Percentiles rank a stretch among this genome's conserved stretches.
Evolutionary conservation across 345 rosid genomes (phyloP).

Genomic region (Kernera saxatilis): DNA sequence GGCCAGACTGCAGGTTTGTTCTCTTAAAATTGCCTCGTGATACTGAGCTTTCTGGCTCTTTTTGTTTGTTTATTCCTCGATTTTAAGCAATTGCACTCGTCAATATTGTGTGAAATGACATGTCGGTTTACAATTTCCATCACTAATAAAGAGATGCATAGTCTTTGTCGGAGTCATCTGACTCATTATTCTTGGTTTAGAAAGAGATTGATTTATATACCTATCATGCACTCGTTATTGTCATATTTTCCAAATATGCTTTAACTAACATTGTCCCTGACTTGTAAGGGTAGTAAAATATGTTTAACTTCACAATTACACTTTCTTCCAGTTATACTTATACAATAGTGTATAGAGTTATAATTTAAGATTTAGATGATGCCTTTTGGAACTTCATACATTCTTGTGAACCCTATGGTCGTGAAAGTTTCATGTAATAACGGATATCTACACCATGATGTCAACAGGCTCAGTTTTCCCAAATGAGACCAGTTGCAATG

Average conservation of each 20-base stretch:
- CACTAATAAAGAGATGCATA: not conserved
- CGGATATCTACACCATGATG: not conserved
- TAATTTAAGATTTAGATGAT: not conserved
- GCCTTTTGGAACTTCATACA: not conserved
- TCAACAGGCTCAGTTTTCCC: constrained; percentile 85
- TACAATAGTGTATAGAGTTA: not conserved
- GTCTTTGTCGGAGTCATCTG: not conserved
- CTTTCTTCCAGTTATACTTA: not conserved
- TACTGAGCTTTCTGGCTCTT: not conserved
- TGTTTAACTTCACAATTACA: not conserved
- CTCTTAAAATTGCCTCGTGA: not conserved
- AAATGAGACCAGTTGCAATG: constrained; percentile 73
- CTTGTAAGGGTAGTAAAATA: not conserved
- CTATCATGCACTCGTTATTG: not conserved
- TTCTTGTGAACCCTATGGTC: not conserved
- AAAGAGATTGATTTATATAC: not conserved
- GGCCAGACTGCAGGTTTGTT: constrained; percentile 31
- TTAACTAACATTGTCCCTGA: not conserved
- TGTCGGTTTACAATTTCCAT: not conserved
- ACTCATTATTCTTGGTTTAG: not conserved
- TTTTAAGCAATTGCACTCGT: not conserved
- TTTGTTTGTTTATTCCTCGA: not conserved
- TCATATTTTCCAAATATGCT: not conserved
- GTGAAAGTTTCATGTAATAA: not conserved
- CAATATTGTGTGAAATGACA: not conserved